Conservation (phyloP, 2,329 filamentous ascomycete genomes). For the Teratosphaeria viscida region DNA sequence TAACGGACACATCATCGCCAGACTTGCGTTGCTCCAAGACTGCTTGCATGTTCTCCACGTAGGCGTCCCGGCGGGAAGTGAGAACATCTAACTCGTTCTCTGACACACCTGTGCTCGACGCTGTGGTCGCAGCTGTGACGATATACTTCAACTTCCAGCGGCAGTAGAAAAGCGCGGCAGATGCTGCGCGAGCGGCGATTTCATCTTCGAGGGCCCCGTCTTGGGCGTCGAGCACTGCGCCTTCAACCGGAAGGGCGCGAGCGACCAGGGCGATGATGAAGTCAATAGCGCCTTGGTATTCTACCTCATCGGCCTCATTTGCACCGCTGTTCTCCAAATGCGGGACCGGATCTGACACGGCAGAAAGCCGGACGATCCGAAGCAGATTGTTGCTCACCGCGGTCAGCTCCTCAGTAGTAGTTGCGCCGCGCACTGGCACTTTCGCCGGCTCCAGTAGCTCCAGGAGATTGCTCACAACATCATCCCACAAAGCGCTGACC, state of each 20-base stretch:
- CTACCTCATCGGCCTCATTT: slow-evolving; percentile 5
- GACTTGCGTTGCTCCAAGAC: slow-evolving; percentile 38
- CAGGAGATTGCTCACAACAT: slow-evolving; percentile 61
- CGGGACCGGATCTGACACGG: slow-evolving; percentile 58
- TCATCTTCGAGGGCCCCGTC: slow-evolving; percentile 70
- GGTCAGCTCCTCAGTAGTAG: slow-evolving; percentile 35
- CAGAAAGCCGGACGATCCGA: slow-evolving; percentile 20
- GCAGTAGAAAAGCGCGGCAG: slow-evolving; percentile 75
- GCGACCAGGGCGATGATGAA: slow-evolving; percentile 62
- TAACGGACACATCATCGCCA: slow-evolving; percentile 62
- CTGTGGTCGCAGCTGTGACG: slow-evolving; percentile 39
- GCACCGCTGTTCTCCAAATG: slow-evolving; percentile 53
- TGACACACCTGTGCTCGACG: slow-evolving; percentile 41
- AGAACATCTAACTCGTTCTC: slow-evolving; percentile 50
- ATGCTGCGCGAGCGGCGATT: slow-evolving; percentile 64
- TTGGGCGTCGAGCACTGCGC: slow-evolving; percentile 50
- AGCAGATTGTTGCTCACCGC: slow-evolving; percentile 24
- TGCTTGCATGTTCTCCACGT: slow-evolving; percentile 37
- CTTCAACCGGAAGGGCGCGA: slow-evolving; percentile 57
- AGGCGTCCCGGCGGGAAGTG: slow-evolving; percentile 41
- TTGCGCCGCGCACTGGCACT: slow-evolving; percentile 59
- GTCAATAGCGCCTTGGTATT: slow-evolving; percentile 43
- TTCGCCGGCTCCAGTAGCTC: slow-evolving; percentile 58
- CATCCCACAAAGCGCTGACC: slow-evolving; percentile 76
- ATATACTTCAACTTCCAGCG: slow-evolving; percentile 59